These are phyloP conservation scores for Pestalotiopsis sp. DNA, from an alignment of 2,329 filamentous ascomycete species.

Conservation along the genomic window DNA sequence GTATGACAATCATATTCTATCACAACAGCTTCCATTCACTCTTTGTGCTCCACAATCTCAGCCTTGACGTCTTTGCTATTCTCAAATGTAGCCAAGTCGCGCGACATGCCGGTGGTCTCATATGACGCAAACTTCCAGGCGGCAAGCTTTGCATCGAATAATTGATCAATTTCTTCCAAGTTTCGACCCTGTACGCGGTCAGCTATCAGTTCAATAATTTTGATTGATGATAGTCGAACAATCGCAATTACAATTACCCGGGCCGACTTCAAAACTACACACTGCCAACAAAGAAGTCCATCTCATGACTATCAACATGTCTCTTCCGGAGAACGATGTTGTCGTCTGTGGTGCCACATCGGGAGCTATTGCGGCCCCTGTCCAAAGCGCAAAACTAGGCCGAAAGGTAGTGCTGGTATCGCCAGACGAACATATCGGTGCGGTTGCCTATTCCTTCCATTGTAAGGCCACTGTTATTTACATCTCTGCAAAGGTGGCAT, in stretches of 20 bases:
- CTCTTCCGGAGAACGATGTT: slow-evolving; percentile 13
- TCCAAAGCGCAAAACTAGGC: slow-evolving; percentile 18
- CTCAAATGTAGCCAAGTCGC: not conserved
- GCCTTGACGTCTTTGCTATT: not conserved
- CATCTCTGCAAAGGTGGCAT: slow-evolving; percentile 13
- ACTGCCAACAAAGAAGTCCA: not conserved
- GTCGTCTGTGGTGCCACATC: slow-evolving; percentile 20
- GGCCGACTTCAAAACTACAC: not conserved
- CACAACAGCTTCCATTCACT: not conserved
- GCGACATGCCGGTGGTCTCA: slow-evolving; percentile 17
- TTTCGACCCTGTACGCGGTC: slow-evolving; percentile 13
- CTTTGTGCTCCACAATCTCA: not conserved
- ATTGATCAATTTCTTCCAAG: slow-evolving; percentile 20
- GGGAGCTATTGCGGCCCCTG: slow-evolving; percentile 16
- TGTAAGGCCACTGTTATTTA: not conserved
- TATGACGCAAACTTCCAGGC: slow-evolving; percentile 5
- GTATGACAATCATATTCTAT: too few species aligned
- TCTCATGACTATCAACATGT: not conserved
- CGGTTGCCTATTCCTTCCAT: not conserved
- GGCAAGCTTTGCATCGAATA: slow-evolving; percentile 14
- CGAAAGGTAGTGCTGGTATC: slow-evolving; percentile 15
- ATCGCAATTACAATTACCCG: not conserved
- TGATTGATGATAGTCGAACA: not conserved
- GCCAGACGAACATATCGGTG: slow-evolving; percentile 16
- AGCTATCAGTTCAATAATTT: not conserved